Percentiles rank a stretch among this genome's conserved stretches.
These are phyloP conservation scores for Mytilinidion resinicola DNA, from an alignment of 495 filamentous ascomycete species.

Conservation along the genomic window DNA sequence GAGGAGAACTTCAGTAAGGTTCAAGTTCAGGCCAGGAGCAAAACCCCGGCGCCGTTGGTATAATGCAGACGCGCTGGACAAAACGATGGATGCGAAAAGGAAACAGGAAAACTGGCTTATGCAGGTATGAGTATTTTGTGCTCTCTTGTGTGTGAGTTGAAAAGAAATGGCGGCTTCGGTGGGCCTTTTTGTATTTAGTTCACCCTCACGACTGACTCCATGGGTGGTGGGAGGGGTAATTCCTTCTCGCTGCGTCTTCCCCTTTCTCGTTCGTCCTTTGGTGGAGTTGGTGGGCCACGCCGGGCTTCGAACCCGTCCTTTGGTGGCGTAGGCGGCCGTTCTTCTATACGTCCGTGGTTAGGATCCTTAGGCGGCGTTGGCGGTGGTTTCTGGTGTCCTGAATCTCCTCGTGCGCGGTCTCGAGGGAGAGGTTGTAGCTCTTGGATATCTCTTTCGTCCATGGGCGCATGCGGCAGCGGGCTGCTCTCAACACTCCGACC, in stretches of 20 bases:
- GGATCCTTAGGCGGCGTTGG: constrained; percentile 36
- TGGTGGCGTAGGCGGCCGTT: constrained; percentile 31
- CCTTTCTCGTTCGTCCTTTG: constrained; percentile 30
- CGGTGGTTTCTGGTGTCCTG: constrained; percentile 25
- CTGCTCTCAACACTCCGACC: constrained; percentile 28
- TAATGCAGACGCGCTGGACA: background rate
- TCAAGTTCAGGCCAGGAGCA: no score
- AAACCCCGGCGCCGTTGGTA: background rate
- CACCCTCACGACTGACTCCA: constrained; percentile 22
- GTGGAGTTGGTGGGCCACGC: constrained; percentile 32
- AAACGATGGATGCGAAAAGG: background rate
- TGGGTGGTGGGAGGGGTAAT: constrained; percentile 23
- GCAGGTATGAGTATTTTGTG: background rate
- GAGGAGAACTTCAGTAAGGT: no score
- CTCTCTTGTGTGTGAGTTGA: no score
- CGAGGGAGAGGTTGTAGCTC: constrained; percentile 8
- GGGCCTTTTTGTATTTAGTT: constrained; percentile 7
- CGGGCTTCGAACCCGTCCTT: constrained; percentile 19
- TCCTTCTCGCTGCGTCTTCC: constrained; percentile 27
- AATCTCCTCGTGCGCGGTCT: background rate
- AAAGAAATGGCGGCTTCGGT: no score
- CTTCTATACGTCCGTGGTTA: constrained; percentile 8
- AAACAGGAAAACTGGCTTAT: background rate
- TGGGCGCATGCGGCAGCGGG: constrained; percentile 10
- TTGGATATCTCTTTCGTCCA: constrained; percentile 12